Evolutionary conservation across 352 stramenopile genomes (phyloP).

Genomic region (Phytophthora lateralis): DNA sequence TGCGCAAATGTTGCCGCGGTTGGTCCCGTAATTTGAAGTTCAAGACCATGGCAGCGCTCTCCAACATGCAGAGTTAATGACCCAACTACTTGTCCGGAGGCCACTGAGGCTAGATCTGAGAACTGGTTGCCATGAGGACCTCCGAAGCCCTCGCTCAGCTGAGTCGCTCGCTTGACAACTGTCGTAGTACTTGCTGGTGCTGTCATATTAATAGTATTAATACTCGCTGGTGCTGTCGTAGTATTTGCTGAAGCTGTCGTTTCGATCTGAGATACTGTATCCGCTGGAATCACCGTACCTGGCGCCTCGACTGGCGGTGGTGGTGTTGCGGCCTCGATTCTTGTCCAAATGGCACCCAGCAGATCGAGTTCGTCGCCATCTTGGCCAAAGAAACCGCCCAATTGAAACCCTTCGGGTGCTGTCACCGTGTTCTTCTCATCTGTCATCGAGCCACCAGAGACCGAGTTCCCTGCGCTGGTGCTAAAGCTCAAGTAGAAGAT

Average conservation of each 20-base stretch:
- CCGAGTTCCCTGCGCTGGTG: slow-evolving; percentile 12
- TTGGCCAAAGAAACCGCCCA: slow-evolving; percentile 9
- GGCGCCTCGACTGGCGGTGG: neutral
- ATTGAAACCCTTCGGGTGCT: slow-evolving; percentile 10
- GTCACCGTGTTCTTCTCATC: neutral
- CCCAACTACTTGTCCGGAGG: slow-evolving; percentile 8
- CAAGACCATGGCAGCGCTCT: slow-evolving; percentile 11
- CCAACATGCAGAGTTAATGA: slow-evolving; percentile 7
- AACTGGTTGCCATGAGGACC: slow-evolving; percentile 13
- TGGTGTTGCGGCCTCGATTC: neutral
- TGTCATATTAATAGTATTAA: too few relatives aligned
- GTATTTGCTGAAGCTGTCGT: too few relatives aligned
- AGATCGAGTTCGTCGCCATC: slow-evolving; percentile 18
- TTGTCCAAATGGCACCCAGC: slow-evolving; percentile 13
- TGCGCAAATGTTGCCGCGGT: slow-evolving; percentile 7
- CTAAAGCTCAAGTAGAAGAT: slow-evolving; percentile 19
- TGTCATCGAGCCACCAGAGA: slow-evolving; percentile 10
- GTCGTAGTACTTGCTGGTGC: neutral
- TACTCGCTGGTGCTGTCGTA: too few relatives aligned
- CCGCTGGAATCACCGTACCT: too few relatives aligned
- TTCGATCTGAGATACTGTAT: too few relatives aligned
- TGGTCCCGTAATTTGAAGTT: slow-evolving; percentile 1
- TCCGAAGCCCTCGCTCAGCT: slow-evolving; percentile 18
- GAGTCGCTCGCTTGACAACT: neutral
- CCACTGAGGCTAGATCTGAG: slow-evolving; percentile 4